Base-by-base conservation (phyloP, 2,329 filamentous ascomycete genomes). In the Microcyclospora tardicrescens region DNA sequence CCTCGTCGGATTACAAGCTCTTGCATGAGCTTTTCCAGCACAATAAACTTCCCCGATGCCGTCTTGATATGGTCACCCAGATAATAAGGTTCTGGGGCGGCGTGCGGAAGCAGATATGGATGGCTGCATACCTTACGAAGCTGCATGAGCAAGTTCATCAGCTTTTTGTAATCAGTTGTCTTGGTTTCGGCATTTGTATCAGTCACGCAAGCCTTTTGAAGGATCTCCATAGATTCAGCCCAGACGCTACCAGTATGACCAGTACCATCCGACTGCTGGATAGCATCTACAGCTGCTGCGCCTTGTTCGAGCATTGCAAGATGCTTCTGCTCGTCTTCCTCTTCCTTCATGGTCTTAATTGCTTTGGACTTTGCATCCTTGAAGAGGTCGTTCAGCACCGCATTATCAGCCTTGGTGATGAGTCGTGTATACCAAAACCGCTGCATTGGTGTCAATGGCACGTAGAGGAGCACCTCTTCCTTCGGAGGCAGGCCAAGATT, bases 381-480 rank as follows among this genome's bases (percentile, higher is more conserved):
- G 45, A 75, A 76, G 0, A 76, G 48, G 12, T 73, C 68, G 28
- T 71, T 63, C 0, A 76, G 55, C 33, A 72, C 61, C 1, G 58
- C 60, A 35, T 69, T 62, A 31, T 72, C 69, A 0, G 68, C 61
- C 12, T 68, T 68, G 0, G 73, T 77, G 9, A 78, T 60, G 5
- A 77, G 62, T 16, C 69, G 61, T 3, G 65, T 67, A 38, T 78
- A 78, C 68, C 71, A 75, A 30, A 71, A 69, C 2, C 67, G 58
- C 46, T 79, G 74, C 59, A 75, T 67, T 0, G 71, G 69, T 0
- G 71, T 73, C 1, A 78, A 54, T 0, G 73, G 73, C 0, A 76
- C 67, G 37, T 69, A 75, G 1, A 78, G 59, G 0, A 74, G 57
- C 0, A 75, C 58, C 43, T 77, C 74, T 33, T 67, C 67, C 50